Conservation (phyloP, 257 asterid genomes). For the Solanum pinnatisectum region DNA sequence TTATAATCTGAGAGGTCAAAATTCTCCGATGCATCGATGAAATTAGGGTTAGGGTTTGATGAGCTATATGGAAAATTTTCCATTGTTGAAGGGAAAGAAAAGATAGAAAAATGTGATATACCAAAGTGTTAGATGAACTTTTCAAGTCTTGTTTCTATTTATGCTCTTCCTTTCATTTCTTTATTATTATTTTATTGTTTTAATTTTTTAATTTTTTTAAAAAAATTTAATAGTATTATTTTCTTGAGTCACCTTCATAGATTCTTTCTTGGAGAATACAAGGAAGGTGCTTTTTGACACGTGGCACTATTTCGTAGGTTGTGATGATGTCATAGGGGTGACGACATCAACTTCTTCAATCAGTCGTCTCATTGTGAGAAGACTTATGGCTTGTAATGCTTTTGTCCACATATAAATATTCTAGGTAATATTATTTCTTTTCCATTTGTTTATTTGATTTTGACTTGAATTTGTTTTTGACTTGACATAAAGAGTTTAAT, state of each 20-base stretch:
- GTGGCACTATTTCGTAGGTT: neutral
- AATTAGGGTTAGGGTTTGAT: constrained; percentile 14
- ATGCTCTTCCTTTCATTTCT: neutral
- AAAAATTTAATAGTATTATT: too few species aligned
- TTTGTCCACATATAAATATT: neutral
- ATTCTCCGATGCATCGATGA: neutral
- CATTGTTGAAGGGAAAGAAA: neutral
- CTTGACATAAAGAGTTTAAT: neutral
- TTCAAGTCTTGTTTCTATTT: neutral
- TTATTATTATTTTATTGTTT: neutral
- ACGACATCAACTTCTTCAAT: neutral
- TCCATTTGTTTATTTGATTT: neutral
- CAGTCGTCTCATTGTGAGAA: neutral
- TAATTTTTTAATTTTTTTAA: neutral
- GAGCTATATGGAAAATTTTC: neutral
- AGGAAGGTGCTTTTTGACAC: constrained; percentile 3
- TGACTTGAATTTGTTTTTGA: neutral
- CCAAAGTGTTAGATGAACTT: neutral
- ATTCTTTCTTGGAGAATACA: constrained; percentile 2
- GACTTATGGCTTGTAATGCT: neutral
- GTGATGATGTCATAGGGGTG: neutral
- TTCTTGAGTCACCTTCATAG: neutral
- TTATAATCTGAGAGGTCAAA: neutral
- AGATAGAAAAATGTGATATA: neutral
- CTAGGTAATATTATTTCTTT: neutral